These are phyloP conservation scores for Vanderwaltozyma verrucispora DNA, from an alignment of 805 yeast species.

Conservation along the genomic window DNA sequence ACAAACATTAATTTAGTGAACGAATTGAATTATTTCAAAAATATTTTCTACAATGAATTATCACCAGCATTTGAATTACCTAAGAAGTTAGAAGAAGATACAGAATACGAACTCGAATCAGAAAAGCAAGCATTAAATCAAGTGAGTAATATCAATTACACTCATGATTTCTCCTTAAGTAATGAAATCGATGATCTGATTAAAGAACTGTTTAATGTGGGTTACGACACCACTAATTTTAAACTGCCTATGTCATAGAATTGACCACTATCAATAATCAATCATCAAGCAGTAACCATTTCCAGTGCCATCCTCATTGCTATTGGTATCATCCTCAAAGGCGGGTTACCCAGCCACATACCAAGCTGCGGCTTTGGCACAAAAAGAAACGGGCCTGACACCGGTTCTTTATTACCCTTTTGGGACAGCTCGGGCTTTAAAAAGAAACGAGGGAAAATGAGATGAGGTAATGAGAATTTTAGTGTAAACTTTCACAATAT, in stretches of 20 bases:
- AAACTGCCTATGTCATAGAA: neutral
- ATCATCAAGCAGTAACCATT: no score
- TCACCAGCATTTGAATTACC: constrained; percentile 20
- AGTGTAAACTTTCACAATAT: no score
- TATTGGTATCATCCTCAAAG: no score
- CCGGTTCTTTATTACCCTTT: neutral
- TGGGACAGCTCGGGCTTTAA: neutral
- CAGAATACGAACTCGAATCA: constrained; percentile 16
- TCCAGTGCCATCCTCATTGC: no score
- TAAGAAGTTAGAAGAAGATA: constrained; percentile 14
- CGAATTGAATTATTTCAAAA: constrained; percentile 17
- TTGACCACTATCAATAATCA: no score
- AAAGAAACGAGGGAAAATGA: neutral
- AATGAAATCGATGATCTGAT: constrained; percentile 30
- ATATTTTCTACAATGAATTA: constrained; percentile 17
- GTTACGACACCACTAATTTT: neutral
- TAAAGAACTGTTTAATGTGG: constrained; percentile 21
- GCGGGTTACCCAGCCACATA: no score
- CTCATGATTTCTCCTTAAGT: constrained; percentile 27
- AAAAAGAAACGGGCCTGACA: neutral
- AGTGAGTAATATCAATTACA: constrained; percentile 20
- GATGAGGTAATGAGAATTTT: neutral
- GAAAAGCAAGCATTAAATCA: constrained; percentile 20
- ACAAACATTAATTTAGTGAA: constrained; percentile 9
- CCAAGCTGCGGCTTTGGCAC: neutral